Conservation (phyloP, 139 green algal species). For the Chlorella sorokiniana region DNA sequence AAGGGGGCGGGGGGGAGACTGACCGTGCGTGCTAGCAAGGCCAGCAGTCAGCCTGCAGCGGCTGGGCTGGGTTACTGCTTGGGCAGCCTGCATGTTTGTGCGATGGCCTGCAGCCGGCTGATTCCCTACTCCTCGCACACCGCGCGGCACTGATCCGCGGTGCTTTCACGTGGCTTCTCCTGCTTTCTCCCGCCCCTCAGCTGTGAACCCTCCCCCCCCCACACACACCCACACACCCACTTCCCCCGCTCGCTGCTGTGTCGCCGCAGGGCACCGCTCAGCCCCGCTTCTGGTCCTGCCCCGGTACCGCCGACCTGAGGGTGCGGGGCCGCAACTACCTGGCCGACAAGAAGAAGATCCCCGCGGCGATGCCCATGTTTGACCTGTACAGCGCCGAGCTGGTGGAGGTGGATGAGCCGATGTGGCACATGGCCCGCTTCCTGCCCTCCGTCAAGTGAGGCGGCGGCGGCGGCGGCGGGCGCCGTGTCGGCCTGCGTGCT, state of each 20-base stretch:
- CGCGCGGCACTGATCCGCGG: too few relatives aligned
- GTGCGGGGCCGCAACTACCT: constrained; percentile 48
- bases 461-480: not conserved
- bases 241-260: not conserved
- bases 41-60: too few relatives aligned
- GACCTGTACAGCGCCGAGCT: constrained; percentile 58
- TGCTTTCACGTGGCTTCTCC: too few relatives aligned
- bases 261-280: constrained; percentile 38
- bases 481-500: not conserved
- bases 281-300: constrained; percentile 55
- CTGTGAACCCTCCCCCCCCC: too few relatives aligned
- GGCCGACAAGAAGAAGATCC: constrained; percentile 65
- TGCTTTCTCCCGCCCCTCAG: too few relatives aligned
- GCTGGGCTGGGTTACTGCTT: too few relatives aligned
- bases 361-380: constrained; percentile 61
- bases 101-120: too few relatives aligned
- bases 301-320: constrained; percentile 49
- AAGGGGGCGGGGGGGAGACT: not conserved
- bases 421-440: constrained; percentile 57
- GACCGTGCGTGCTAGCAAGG: too few relatives aligned
- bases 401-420: constrained; percentile 60
- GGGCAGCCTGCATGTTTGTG: too few relatives aligned
- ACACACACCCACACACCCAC: too few relatives aligned
- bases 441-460: constrained; percentile 55
- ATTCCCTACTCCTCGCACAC: too few relatives aligned